phyloP scores from a whole-genome alignment of 768 basidiomycete species.

The Fistulinella prunicolor region DNA sequence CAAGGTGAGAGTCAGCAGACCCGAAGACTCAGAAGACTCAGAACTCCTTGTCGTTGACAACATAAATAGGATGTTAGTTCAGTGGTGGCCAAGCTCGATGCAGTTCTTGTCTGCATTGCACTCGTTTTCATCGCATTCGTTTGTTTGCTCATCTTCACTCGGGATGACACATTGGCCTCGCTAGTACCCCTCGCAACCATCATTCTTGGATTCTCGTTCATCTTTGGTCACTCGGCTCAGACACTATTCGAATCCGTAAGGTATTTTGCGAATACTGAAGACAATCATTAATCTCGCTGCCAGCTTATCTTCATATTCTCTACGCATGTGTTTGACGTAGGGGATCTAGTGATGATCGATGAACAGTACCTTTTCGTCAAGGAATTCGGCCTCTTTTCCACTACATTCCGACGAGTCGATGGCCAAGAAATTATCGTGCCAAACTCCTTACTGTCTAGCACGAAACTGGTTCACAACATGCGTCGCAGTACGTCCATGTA shows the following conservation, averaged over 20 bases:
- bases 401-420: constrained; percentile 75
- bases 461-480: constrained; percentile 77
- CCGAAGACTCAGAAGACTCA: neutral
- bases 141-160: constrained; percentile 74
- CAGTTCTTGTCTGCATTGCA: constrained; percentile 59
- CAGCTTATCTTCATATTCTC: constrained; percentile 84
- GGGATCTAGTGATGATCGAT: constrained; percentile 80
- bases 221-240: constrained; percentile 80
- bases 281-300: neutral
- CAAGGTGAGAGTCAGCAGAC: constrained; percentile 52
- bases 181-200: constrained; percentile 78
- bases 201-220: constrained; percentile 80
- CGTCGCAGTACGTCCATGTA: constrained; percentile 73
- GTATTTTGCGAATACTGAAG: constrained; percentile 2
- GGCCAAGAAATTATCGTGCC: constrained; percentile 80
- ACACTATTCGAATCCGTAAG: constrained; percentile 74
- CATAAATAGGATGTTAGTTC: constrained; percentile 61
- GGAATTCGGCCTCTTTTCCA: constrained; percentile 80
- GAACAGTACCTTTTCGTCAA: constrained; percentile 46
- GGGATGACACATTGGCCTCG: constrained; percentile 59
- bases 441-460: constrained; percentile 64
- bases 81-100: constrained; percentile 75
- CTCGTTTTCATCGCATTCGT: constrained; percentile 62
- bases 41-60: constrained; percentile 1
- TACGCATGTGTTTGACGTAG: constrained; percentile 83